A percentile compares a stretch with the other conserved stretches of the same genome.
Evolutionary conservation across 2,329 filamentous ascomycete genomes (phyloP).

Genomic region (Xylaria sp.): DNA sequence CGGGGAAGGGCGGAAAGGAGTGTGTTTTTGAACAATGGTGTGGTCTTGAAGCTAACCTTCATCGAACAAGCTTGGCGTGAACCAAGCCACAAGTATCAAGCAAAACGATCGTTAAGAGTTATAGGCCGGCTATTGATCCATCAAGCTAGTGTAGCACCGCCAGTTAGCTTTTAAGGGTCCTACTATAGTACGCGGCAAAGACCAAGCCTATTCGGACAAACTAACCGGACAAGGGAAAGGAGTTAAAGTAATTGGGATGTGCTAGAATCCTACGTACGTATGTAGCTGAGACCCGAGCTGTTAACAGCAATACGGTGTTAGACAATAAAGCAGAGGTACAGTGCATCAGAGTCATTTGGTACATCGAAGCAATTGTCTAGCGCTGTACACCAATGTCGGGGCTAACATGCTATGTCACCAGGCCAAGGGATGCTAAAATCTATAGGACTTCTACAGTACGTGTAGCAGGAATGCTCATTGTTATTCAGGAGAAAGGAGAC

Average conservation of each 20-base stretch:
- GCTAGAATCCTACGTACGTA: background rate
- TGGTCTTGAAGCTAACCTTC: background rate
- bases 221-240: background rate
- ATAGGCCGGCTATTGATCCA: background rate
- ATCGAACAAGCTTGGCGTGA: background rate
- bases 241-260: background rate
- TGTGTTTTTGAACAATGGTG: background rate
- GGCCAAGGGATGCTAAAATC: too few species aligned
- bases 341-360: background rate
- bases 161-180: background rate
- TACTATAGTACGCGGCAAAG: background rate
- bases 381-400: background rate
- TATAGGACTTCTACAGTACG: too few species aligned
- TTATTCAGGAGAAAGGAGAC: background rate
- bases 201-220: background rate
- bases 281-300: background rate
- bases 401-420: too few species aligned
- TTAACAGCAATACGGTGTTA: background rate
- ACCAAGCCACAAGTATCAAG: background rate
- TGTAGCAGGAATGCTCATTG: background rate
- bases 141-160: background rate
- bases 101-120: background rate
- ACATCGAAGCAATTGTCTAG: too few species aligned
- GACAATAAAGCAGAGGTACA: background rate
- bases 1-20: slow-evolving; percentile 8